Percentiles rank a stretch among this genome's conserved stretches.
Conservation (phyloP, 345 rosid genomes). For the Eutrema japonicum region DNA sequence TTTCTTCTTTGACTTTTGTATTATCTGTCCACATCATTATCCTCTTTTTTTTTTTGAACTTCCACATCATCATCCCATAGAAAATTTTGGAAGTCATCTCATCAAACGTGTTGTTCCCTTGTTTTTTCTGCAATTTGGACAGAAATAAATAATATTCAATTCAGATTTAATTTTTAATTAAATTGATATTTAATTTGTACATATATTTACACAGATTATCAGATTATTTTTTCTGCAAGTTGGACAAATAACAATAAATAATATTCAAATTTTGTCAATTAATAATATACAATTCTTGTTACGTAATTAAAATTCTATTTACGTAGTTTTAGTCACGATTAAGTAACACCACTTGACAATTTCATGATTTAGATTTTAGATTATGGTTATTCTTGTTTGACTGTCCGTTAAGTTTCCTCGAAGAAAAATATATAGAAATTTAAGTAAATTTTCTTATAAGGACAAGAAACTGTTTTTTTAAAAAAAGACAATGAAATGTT, state of each 20-base stretch:
- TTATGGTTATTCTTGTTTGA: constrained; percentile 3
- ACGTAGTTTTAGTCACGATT: not conserved
- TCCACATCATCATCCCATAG: constrained; percentile 1
- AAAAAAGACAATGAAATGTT: not conserved
- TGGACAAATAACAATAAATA: not conserved
- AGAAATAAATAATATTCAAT: constrained; percentile 15
- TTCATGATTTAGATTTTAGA: not conserved
- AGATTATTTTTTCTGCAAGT: not conserved
- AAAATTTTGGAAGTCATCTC: constrained; percentile 17
- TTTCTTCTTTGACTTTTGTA: constrained; percentile 29
- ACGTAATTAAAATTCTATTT: not conserved
- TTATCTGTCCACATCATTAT: not conserved
- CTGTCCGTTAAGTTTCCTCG: not conserved
- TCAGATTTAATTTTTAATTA: not conserved
- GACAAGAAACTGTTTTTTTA: not conserved
- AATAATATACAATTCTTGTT: constrained; percentile 2
- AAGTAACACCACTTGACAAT: constrained; percentile 12
- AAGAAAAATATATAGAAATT: not conserved
- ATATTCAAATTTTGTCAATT: not conserved
- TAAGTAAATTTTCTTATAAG: constrained; percentile 4
- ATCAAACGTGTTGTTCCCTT: constrained; percentile 24
- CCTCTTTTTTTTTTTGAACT: too few relatives aligned
- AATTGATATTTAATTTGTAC: not conserved
- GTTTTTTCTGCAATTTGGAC: constrained; percentile 26
- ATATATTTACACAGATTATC: not conserved